Percentiles rank a stretch among this genome's conserved stretches.
Conservation (phyloP, 2,329 filamentous ascomycete species). For the Bipolaris bicolor region DNA sequence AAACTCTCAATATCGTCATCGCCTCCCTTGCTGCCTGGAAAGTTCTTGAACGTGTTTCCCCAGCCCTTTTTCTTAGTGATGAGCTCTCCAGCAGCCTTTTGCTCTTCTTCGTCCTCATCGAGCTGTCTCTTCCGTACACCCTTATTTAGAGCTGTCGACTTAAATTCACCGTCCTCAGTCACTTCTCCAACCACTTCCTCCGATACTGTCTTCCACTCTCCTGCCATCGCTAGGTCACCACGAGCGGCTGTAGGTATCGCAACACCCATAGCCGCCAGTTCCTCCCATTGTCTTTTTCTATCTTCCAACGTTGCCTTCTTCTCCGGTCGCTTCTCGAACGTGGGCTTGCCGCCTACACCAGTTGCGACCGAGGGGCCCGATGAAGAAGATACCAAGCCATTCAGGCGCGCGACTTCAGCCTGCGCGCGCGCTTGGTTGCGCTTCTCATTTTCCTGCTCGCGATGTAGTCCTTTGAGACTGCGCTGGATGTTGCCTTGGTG, state of each 20-base stretch:
- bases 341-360: conserved; percentile 30
- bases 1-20: conserved; percentile 73
- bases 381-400: conserved; percentile 68
- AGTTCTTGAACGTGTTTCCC: conserved; percentile 55
- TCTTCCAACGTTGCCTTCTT: conserved; percentile 66
- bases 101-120: conserved; percentile 66
- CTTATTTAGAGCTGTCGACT: conserved; percentile 52
- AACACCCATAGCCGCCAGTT: conserved; percentile 86
- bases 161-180: conserved; percentile 55
- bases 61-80: conserved; percentile 51
- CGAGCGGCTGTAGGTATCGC: conserved; percentile 79
- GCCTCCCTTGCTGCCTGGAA: conserved; percentile 51
- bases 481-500: conserved; percentile 88
- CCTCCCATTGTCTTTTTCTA: conserved; percentile 81
- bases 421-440: conserved; percentile 82
- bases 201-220: conserved; percentile 80
- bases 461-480: conserved; percentile 86
- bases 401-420: conserved; percentile 83
- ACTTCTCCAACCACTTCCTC: conserved; percentile 53
- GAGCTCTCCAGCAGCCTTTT: conserved; percentile 61
- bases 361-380: conserved; percentile 42
- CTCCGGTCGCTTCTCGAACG: conserved; percentile 42
- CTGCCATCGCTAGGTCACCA: conserved; percentile 82
- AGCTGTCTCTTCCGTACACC: conserved; percentile 68
- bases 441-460: conserved; percentile 78